Evolutionary conservation across 768 basidiomycete genomes (phyloP).

Genomic region (Suillus bovinus): DNA sequence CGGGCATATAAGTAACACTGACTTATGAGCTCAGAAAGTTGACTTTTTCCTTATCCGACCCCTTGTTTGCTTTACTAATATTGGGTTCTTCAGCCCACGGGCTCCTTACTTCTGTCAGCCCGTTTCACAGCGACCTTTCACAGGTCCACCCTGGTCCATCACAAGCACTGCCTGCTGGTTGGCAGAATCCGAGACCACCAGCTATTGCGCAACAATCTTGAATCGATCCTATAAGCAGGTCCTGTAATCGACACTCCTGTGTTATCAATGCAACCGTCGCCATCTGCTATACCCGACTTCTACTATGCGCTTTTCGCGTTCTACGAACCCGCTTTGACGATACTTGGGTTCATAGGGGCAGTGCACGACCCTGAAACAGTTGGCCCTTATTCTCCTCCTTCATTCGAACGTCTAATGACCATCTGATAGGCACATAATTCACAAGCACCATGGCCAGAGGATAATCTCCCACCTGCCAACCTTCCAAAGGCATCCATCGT

Average conservation of each 20-base stretch:
- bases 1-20: not conserved
- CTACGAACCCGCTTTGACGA: conserved; percentile 71
- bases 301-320: conserved; percentile 75
- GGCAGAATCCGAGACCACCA: not conserved
- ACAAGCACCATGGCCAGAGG: conserved; percentile 72
- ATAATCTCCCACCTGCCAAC: conserved; percentile 43
- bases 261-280: conserved; percentile 39
- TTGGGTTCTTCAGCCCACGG: not conserved
- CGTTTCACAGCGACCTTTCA: not conserved
- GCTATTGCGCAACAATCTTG: not conserved
- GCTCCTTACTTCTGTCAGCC: not conserved
- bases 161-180: not conserved
- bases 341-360: conserved; percentile 65
- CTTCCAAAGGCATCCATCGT: conserved; percentile 66
- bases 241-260: not conserved
- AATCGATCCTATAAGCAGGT: not conserved
- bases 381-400: not conserved
- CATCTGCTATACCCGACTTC: conserved; percentile 67
- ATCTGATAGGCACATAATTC: conserved; percentile 60
- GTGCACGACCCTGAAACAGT: conserved; percentile 65
- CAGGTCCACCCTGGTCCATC: not conserved
- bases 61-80: not conserved
- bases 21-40: not conserved
- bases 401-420: conserved; percentile 8
- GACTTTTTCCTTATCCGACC: not conserved